A percentile compares a stretch with the other conserved stretches of the same genome.
Evolutionary conservation across 805 yeast species (phyloP).

Genomic region (Zygotorulaspora chibaensis): DNA sequence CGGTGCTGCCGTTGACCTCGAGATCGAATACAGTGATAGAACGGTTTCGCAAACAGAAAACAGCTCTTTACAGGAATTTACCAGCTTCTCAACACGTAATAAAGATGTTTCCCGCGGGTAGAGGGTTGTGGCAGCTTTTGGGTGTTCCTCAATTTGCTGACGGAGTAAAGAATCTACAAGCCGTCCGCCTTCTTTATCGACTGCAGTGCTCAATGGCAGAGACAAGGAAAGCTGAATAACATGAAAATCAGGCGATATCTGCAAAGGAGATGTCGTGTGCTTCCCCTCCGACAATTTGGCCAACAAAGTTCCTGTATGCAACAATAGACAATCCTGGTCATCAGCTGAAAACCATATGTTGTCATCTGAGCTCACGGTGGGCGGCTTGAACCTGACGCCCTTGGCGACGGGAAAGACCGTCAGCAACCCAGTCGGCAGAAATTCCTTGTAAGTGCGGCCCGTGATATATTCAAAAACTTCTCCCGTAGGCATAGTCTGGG

Average conservation of each 20-base stretch:
- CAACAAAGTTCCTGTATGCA: conserved; percentile 28
- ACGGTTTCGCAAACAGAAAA: conserved; percentile 28
- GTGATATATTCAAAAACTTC: conserved; percentile 19
- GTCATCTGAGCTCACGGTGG: conserved; percentile 23
- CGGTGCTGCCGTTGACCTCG: conserved; percentile 16
- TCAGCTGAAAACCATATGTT: conserved; percentile 25
- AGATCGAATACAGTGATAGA: conserved; percentile 27
- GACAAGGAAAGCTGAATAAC: conserved; percentile 22
- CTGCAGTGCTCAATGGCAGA: conserved; percentile 18
- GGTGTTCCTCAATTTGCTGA: conserved; percentile 26
- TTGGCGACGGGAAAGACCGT: conserved; percentile 27
- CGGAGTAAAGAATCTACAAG: conserved; percentile 16
- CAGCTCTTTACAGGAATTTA: conserved; percentile 22
- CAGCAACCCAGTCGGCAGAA: conserved; percentile 24
- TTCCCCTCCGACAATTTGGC: conserved; percentile 20
- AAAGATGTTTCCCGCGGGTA: conserved; percentile 21
- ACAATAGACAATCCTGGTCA: conserved; percentile 28
- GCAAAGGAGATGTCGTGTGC: conserved; percentile 24
- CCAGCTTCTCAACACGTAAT: conserved; percentile 13
- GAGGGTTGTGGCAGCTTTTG: conserved; percentile 20
- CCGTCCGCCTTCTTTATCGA: conserved; percentile 5
- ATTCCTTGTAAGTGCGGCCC: conserved; percentile 16
- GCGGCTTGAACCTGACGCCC: conserved; percentile 26
- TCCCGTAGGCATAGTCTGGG: conserved; percentile 13
- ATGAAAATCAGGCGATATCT: conserved; percentile 19